phyloP scores from a whole-genome alignment of 2,329 filamentous ascomycete genomes.

The Colletotrichum trifolii region DNA sequence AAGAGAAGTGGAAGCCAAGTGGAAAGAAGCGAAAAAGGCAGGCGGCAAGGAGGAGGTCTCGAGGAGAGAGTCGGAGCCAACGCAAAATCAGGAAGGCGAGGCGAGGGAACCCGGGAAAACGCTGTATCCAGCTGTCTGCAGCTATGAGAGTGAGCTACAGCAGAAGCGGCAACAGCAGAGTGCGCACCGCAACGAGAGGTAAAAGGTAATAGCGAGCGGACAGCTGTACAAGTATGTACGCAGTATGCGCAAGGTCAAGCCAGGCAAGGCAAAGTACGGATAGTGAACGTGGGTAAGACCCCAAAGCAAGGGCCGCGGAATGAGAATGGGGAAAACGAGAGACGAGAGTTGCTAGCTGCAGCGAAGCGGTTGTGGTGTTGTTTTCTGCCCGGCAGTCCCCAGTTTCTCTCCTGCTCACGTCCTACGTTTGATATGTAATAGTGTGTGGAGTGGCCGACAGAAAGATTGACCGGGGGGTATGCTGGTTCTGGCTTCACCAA shows the following conservation, averaged over 20 bases:
- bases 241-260: not conserved
- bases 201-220: no score
- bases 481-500: constrained; percentile 8
- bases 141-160: constrained; percentile 7
- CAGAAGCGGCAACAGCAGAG: constrained; percentile 15
- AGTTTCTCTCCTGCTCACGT: no score
- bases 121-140: constrained; percentile 13
- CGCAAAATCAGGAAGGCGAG: constrained; percentile 5
- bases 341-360: constrained; percentile 22
- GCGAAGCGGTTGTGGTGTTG: constrained; percentile 27
- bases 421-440: no score
- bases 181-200: no score
- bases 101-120: not conserved
- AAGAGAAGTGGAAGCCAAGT: constrained; percentile 28
- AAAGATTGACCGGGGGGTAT: constrained; percentile 12
- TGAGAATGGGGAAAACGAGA: constrained; percentile 10
- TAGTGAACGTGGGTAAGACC: constrained; percentile 7
- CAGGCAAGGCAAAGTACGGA: not conserved
- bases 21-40: constrained; percentile 27
- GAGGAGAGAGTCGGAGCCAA: constrained; percentile 26
- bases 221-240: no score
- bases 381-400: not conserved
- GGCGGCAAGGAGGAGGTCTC: constrained; percentile 16
- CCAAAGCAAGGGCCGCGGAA: constrained; percentile 19
- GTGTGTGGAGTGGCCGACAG: no score